phyloP scores from a whole-genome alignment of 768 basidiomycete genomes.

The Jaapia argillacea region DNA sequence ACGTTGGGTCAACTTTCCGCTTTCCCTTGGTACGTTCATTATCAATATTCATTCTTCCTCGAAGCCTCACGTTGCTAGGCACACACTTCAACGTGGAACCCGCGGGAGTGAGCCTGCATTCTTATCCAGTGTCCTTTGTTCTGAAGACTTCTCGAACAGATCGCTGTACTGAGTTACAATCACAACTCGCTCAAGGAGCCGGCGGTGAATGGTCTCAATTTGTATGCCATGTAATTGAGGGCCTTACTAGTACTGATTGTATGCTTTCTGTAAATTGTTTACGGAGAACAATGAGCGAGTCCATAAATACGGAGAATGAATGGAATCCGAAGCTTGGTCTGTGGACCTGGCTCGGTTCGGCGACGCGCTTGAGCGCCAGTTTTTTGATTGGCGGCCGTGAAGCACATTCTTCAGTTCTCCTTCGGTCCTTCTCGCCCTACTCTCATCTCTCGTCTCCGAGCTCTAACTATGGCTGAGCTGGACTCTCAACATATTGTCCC shows the following conservation, averaged over 20 bases:
- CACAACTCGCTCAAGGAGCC: conserved; percentile 75
- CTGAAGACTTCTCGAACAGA: conserved; percentile 31
- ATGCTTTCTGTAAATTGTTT: background rate
- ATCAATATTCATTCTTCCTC: background rate
- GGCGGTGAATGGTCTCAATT: conserved; percentile 62
- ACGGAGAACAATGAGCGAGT: too few species aligned
- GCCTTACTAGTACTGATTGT: too few species aligned
- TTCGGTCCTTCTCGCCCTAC: too few species aligned
- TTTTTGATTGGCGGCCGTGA: too few species aligned
- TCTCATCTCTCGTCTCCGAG: background rate
- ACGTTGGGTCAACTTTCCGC: conserved; percentile 70
- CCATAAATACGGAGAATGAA: too few species aligned
- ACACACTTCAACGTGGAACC: conserved; percentile 81
- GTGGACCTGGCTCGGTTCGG: too few species aligned
- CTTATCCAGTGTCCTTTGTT: conserved; percentile 3
- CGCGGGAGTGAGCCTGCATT: conserved; percentile 57
- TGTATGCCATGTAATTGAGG: conserved; percentile 30
- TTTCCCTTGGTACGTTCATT: conserved; percentile 37
- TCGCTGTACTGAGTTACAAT: conserved; percentile 77
- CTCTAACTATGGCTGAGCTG: background rate
- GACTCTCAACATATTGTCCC: background rate
- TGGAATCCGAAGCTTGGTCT: too few species aligned
- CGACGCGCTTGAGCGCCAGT: too few species aligned
- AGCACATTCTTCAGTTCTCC: too few species aligned
- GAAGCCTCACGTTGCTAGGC: conserved; percentile 27